Conservation (phyloP, 495 filamentous ascomycete genomes). For the Choiromyces venosus region DNA sequence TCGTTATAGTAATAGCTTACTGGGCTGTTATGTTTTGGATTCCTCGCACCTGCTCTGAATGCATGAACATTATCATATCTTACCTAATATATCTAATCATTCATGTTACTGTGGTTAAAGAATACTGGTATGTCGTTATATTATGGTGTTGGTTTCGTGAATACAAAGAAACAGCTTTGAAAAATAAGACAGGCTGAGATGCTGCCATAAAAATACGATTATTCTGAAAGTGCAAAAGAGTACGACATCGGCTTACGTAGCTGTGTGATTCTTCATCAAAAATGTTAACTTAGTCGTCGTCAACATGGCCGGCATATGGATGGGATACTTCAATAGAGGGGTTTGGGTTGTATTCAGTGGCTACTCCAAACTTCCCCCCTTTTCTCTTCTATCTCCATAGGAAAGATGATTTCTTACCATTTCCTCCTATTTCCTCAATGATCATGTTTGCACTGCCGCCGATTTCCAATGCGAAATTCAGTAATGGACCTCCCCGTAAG, state of each 20-base stretch:
- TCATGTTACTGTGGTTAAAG: background rate
- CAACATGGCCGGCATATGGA: background rate
- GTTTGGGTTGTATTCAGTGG: background rate
- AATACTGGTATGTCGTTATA: background rate
- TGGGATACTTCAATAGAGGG: background rate
- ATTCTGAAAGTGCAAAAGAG: too few relatives aligned
- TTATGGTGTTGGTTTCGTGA: background rate
- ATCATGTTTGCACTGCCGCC: too few relatives aligned
- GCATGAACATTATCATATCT: background rate
- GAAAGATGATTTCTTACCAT: background rate
- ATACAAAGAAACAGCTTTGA: background rate
- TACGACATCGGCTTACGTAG: background rate
- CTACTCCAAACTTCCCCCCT: background rate
- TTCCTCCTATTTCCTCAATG: background rate
- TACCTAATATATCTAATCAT: background rate
- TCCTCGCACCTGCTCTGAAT: background rate
- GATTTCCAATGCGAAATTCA: too few relatives aligned
- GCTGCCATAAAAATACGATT: background rate
- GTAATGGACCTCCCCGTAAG: too few relatives aligned
- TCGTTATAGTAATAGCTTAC: background rate
- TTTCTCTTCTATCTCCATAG: background rate
- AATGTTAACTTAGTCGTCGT: background rate
- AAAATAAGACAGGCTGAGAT: background rate
- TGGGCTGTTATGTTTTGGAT: background rate
- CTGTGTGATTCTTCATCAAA: background rate